Evolutionary conservation across 2,329 filamentous ascomycete species (phyloP), one percentile per base, ranked within the genome.

Genomic region (Aspergillus eucalypticola): DNA sequence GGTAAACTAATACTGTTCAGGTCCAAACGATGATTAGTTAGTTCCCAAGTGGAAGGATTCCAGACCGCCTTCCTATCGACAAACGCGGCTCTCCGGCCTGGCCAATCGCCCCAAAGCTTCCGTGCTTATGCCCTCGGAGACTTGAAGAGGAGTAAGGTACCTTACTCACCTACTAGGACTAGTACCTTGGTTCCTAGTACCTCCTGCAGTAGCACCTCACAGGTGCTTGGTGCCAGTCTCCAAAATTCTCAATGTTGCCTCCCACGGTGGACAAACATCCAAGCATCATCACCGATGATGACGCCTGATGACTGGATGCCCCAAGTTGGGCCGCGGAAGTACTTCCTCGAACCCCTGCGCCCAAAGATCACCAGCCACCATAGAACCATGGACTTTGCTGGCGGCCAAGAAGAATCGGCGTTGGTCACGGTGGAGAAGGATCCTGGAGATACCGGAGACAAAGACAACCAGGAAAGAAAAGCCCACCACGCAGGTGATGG

Each of bases 401-500:
- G 50, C 58, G 56, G 61, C 59, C 62, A 59, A 64, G 60, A 39
- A 35, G 44, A 60, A 32, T 57, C 46, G 46, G 50, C 53, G 59
- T 66, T 63, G 56, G 59, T 32, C 52, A 29, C 23, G 23, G 61
- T 63, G 61, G 64, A 60, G 56, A 48, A 46, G 60, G 51, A 54
- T 56, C 56, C 60, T 57, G 55, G 58, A 63, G 58, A 64, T 56
- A 60, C 60, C 54, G 58, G 54, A 59, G 59, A 60, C 64, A 54
- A 35, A 17, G 17, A 64, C 42, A 54, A 49, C 54, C 57, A 59
- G 50, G 55, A 59, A 46, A 44, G 54, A 58, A 56, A 54, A 54
- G 60, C 62, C 64, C 61, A 64, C 60, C 59, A 60, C 59, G 62
- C 60, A 64, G 61, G 61, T 63, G 60, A 62, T 53, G 62, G 68